These are phyloP conservation scores for Rubus idaeus DNA, from an alignment of 306 rosid species.

Conservation along the genomic window DNA sequence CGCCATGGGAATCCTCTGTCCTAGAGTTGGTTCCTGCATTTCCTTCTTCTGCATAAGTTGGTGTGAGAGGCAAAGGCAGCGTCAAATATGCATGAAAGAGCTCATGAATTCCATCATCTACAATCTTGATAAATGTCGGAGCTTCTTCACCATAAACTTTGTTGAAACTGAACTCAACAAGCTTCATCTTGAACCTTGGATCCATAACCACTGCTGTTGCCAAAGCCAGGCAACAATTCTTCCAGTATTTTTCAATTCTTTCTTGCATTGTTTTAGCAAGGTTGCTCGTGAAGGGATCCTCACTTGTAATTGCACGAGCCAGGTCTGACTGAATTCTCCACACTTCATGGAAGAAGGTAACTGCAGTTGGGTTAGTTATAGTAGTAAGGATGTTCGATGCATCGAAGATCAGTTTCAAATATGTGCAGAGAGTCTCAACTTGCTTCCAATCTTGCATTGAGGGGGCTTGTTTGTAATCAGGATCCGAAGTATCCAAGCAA, in stretches of 20 bases:
- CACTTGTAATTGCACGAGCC: constrained; percentile 49
- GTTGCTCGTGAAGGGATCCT: constrained; percentile 59
- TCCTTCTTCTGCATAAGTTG: constrained; percentile 74
- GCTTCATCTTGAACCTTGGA: constrained; percentile 97
- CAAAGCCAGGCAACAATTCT: constrained; percentile 70
- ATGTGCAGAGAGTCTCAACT: constrained; percentile 67
- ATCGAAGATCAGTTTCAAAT: constrained; percentile 71
- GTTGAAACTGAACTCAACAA: constrained; percentile 91
- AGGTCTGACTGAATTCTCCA: constrained; percentile 87
- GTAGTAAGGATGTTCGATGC: constrained; percentile 69
- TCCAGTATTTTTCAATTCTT: constrained; percentile 78
- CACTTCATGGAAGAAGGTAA: constrained; percentile 81
- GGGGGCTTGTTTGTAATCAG: constrained; percentile 77
- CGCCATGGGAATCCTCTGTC: constrained; percentile 53
- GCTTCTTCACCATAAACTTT: constrained; percentile 77
- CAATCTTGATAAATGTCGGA: constrained; percentile 59
- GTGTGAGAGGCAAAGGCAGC: constrained; percentile 82
- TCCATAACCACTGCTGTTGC: constrained; percentile 92
- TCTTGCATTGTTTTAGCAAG: constrained; percentile 60
- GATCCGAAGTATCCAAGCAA: constrained; percentile 79
- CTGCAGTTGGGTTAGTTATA: constrained; percentile 60
- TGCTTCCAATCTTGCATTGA: constrained; percentile 82
- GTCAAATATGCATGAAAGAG: constrained; percentile 77
- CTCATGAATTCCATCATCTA: constrained; percentile 88
- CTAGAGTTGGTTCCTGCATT: constrained; percentile 38